Evolutionary conservation across 306 rosid genomes (phyloP).

Genomic region (Cercis canadensis): DNA sequence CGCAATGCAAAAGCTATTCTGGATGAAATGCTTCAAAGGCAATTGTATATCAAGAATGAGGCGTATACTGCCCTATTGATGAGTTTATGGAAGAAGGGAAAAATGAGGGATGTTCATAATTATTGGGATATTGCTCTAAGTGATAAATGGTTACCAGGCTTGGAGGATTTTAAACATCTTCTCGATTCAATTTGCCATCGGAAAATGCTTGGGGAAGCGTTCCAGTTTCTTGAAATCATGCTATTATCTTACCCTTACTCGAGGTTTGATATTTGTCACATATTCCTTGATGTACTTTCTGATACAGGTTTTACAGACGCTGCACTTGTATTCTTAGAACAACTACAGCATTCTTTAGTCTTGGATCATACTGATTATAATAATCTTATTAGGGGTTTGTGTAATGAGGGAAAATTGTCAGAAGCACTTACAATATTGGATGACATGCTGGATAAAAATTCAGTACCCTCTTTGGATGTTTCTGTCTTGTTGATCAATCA

Average conservation of each 20-base stretch:
- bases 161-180: slow-evolving; percentile 60
- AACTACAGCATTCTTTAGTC: slow-evolving; percentile 49
- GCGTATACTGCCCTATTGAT: slow-evolving; percentile 61
- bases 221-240: slow-evolving; percentile 72
- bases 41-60: slow-evolving; percentile 53
- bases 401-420: slow-evolving; percentile 50
- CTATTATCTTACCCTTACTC: slow-evolving; percentile 54
- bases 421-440: slow-evolving; percentile 66
- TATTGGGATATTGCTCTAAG: slow-evolving; percentile 65
- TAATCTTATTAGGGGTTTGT: slow-evolving; percentile 61
- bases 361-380: slow-evolving; percentile 57
- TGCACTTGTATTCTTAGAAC: slow-evolving; percentile 56
- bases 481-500: slow-evolving; percentile 58
- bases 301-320: slow-evolving; percentile 47
- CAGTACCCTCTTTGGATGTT: slow-evolving; percentile 61
- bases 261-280: slow-evolving; percentile 55
- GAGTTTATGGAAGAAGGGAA: slow-evolving; percentile 70
- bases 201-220: slow-evolving; percentile 58
- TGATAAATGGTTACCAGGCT: slow-evolving; percentile 66
- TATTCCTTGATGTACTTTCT: slow-evolving; percentile 62
- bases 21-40: slow-evolving; percentile 61
- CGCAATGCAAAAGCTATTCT: slow-evolving; percentile 54
- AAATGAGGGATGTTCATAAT: slow-evolving; percentile 55
- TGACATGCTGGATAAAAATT: slow-evolving; percentile 53
- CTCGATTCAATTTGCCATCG: slow-evolving; percentile 54